Conservation (phyloP, 495 filamentous ascomycete species). For the Penicillium flavigenum region DNA sequence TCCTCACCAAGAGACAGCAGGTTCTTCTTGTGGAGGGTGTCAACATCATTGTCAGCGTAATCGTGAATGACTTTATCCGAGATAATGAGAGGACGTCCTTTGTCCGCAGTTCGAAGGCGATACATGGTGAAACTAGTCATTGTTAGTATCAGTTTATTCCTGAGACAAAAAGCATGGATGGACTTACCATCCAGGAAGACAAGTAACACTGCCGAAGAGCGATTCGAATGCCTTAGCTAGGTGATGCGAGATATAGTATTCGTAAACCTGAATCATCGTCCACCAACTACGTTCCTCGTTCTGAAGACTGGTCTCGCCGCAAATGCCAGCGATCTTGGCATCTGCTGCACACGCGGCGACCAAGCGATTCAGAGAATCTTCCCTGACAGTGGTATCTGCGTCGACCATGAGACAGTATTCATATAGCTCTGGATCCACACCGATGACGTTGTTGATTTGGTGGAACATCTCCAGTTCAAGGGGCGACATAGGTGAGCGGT, state of each 20-base stretch:
- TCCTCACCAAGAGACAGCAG: slow-evolving; percentile 92
- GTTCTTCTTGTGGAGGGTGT: slow-evolving; percentile 99
- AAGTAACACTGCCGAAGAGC: slow-evolving; percentile 92
- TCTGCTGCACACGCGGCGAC: slow-evolving; percentile 93
- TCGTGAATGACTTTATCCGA: slow-evolving; percentile 81
- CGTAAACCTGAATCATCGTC: slow-evolving; percentile 99
- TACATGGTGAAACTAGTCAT: slow-evolving; percentile 92
- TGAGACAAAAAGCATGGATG: background rate
- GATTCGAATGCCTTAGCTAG: slow-evolving; percentile 93
- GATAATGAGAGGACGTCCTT: slow-evolving; percentile 88
- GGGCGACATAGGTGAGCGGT: slow-evolving; percentile 88
- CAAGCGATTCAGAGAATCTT: slow-evolving; percentile 88
- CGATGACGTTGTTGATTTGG: slow-evolving; percentile 98
- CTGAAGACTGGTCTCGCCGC: slow-evolving; percentile 93
- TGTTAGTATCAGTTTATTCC: slow-evolving; percentile 31
- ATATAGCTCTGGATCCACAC: slow-evolving; percentile 94
- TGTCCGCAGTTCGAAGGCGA: slow-evolving; percentile 87
- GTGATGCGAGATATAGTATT: slow-evolving; percentile 97
- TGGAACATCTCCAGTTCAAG: slow-evolving; percentile 98
- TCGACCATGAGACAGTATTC: slow-evolving; percentile 98
- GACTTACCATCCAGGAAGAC: slow-evolving; percentile 94
- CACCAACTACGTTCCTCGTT: slow-evolving; percentile 94
- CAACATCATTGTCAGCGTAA: slow-evolving; percentile 82
- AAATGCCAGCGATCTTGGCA: slow-evolving; percentile 94
- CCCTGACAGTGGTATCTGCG: slow-evolving; percentile 91